Percentiles rank a stretch among this genome's conserved stretches.
Conservation (phyloP, 331 rosid genomes). For the Acacia pycnantha region DNA sequence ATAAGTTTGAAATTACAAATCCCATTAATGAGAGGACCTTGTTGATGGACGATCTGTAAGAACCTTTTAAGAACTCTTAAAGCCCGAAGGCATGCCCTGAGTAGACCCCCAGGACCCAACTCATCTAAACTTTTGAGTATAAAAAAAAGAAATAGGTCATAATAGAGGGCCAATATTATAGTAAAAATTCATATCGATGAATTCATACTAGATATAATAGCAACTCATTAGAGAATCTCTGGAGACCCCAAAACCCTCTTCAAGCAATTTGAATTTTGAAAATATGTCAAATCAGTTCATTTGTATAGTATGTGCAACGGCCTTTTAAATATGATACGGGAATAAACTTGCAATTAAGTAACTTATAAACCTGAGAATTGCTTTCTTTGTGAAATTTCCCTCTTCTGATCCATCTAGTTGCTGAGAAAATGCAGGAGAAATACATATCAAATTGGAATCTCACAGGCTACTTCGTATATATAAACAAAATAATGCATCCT, state of each 20-base stretch:
- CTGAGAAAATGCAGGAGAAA: conserved; percentile 57
- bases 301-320: conserved; percentile 6
- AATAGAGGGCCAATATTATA: background rate
- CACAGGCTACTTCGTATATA: conserved; percentile 12
- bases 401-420: conserved; percentile 52
- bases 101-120: no score
- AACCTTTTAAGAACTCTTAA: no score
- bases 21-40: no score
- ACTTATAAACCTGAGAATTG: conserved; percentile 44
- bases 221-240: background rate
- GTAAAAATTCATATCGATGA: background rate
- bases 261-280: conserved; percentile 11
- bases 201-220: background rate
- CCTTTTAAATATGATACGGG: conserved; percentile 13
- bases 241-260: conserved; percentile 21
- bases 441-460: conserved; percentile 39
- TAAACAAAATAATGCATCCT: conserved; percentile 20
- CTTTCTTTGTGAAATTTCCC: conserved; percentile 46
- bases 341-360: conserved; percentile 38
- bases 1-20: no score
- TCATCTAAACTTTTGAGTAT: no score
- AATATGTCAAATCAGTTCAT: conserved; percentile 10
- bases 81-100: no score
- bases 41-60: no score
- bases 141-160: background rate